Conservation (phyloP, 2,329 filamentous ascomycete genomes). For the Lasiodiplodia citricola region DNA sequence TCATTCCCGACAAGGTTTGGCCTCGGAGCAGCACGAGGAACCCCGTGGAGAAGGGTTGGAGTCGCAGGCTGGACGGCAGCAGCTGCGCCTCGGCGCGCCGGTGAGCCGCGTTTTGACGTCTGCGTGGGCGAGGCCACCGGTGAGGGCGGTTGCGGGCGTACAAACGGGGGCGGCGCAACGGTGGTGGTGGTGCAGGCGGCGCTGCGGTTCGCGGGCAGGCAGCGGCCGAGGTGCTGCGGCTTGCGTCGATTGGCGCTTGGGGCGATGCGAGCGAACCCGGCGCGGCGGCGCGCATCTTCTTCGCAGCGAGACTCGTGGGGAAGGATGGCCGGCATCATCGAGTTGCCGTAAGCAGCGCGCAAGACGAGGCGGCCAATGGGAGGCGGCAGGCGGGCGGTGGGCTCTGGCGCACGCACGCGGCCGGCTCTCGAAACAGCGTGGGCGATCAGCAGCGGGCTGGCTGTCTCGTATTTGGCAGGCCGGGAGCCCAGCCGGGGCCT, state of each 20-base stretch:
- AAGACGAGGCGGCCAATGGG: constrained; percentile 15
- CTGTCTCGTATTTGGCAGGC: constrained; percentile 19
- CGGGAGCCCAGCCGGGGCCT: not conserved
- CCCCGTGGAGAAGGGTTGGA: constrained; percentile 2
- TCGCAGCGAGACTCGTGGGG: constrained; percentile 17
- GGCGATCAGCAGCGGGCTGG: constrained; percentile 3
- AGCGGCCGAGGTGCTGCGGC: not conserved
- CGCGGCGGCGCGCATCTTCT: constrained; percentile 15
- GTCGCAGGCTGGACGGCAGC: not conserved
- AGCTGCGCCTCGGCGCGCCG: not conserved
- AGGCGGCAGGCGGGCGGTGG: not conserved
- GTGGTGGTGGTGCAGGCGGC: constrained; percentile 11
- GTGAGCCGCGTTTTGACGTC: constrained; percentile 11
- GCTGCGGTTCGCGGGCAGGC: constrained; percentile 11
- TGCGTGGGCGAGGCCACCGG: constrained; percentile 5
- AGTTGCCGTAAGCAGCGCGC: constrained; percentile 5
- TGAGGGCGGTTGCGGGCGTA: not conserved
- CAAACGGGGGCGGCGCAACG: constrained; percentile 12
- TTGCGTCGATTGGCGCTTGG: constrained; percentile 13
- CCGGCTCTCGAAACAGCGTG: constrained; percentile 23
- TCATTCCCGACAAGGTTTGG: constrained; percentile 20
- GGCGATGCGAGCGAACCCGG: constrained; percentile 19
- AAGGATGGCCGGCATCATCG: constrained; percentile 17
- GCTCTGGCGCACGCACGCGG: constrained; percentile 7
- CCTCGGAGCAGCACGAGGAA: not conserved